These are phyloP conservation scores for Bromus sterilis DNA, from an alignment of 176 grass and related monocot genomes.

Conservation along the genomic window DNA sequence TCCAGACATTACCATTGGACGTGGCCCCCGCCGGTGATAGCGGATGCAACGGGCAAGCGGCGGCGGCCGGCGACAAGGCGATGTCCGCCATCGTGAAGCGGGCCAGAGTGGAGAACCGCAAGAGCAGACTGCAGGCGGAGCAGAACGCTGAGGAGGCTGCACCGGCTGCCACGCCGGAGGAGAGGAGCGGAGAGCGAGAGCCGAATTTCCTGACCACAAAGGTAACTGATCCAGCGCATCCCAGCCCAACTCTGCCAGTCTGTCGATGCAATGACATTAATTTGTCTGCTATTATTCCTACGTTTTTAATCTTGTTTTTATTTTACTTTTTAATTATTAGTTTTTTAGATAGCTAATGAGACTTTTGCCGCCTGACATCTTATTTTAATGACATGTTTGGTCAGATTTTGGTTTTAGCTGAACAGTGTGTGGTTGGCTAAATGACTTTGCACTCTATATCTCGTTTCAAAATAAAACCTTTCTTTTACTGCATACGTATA, in stretches of 20 bases:
- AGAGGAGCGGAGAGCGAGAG: not conserved
- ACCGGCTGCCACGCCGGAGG: not conserved
- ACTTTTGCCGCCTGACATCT: too few relatives aligned
- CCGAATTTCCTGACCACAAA: constrained; percentile 27
- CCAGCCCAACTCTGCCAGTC: not conserved
- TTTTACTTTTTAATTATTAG: too few relatives aligned
- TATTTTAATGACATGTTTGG: not conserved
- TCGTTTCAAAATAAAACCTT: too few relatives aligned
- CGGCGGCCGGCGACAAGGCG: constrained; percentile 1
- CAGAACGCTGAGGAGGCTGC: not conserved
- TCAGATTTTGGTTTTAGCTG: not conserved
- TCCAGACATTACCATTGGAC: not conserved
- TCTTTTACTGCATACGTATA: too few relatives aligned
- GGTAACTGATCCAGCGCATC: constrained; percentile 43
- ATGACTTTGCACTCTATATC: not conserved
- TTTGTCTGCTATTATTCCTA: not conserved
- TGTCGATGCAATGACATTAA: constrained; percentile 13
- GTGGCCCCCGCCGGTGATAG: not conserved
- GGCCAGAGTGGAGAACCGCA: constrained; percentile 5
- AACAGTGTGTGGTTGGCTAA: not conserved
- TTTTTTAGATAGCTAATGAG: too few relatives aligned
- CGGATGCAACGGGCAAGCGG: not conserved
- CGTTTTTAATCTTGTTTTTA: too few relatives aligned
- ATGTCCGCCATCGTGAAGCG: constrained; percentile 11
- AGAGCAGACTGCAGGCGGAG: not conserved